Conservation (phyloP, 2,329 filamentous ascomycete species). For the Fusarium sp. region DNA sequence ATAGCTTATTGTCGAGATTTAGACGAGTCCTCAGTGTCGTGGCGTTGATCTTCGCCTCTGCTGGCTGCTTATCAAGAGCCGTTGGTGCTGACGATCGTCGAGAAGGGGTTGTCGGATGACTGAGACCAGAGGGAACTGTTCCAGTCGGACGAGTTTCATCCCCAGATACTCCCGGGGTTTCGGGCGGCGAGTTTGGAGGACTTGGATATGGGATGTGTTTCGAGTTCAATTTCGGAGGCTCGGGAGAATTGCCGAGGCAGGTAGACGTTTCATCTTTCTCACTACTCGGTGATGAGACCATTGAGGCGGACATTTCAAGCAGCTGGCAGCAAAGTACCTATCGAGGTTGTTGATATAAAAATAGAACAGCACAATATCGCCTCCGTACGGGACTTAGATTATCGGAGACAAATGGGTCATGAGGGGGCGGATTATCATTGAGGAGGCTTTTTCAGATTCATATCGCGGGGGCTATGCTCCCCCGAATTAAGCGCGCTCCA, state of each 20-base stretch:
- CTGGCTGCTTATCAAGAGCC: neutral
- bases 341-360: neutral
- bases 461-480: no score
- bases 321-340: neutral
- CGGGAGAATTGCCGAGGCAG: neutral
- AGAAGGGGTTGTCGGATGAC: neutral
- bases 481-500: no score
- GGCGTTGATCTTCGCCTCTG: neutral
- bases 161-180: neutral
- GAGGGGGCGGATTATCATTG: neutral
- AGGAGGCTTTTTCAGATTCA: neutral
- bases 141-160: neutral
- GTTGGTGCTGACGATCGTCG: neutral
- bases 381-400: neutral
- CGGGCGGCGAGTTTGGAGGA: neutral
- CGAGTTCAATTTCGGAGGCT: neutral
- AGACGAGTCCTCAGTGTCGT: neutral
- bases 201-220: neutral
- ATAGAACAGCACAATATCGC: neutral
- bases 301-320: neutral
- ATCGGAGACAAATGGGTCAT: neutral
- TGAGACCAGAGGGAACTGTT: neutral
- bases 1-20: neutral
- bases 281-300: neutral
- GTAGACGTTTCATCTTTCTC: neutral